These are phyloP conservation scores for Phaeosphaeria sp. DNA, from an alignment of 2,329 filamentous ascomycete species.

Conservation along the genomic window DNA sequence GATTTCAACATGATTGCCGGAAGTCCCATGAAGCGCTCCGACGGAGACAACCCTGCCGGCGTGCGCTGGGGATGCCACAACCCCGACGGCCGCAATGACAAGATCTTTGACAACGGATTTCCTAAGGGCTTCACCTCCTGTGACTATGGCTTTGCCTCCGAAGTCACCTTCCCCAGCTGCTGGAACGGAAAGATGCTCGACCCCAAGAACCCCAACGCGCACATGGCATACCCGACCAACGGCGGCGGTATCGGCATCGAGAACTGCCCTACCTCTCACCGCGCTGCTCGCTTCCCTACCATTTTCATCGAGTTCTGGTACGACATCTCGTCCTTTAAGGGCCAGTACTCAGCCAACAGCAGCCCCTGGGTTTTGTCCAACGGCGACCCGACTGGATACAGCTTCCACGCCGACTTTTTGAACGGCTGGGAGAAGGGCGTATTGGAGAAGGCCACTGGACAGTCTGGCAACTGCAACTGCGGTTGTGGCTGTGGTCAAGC, in stretches of 20 bases:
- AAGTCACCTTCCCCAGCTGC: conserved; percentile 47
- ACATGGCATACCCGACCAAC: conserved; percentile 50
- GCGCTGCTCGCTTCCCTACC: conserved; percentile 43
- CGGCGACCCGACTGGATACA: conserved; percentile 47
- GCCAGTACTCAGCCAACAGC: conserved; percentile 37
- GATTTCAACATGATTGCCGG: conserved; percentile 48
- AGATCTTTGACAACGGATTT: conserved; percentile 41
- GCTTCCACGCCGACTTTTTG: conserved; percentile 48
- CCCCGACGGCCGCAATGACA: conserved; percentile 27
- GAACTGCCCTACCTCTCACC: conserved; percentile 41
- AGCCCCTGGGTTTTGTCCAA: conserved; percentile 46
- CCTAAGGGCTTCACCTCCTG: conserved; percentile 48
- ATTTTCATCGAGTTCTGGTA: conserved; percentile 52
- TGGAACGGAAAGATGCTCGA: conserved; percentile 47
- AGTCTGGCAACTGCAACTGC: conserved; percentile 45
- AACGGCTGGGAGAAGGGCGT: conserved; percentile 49
- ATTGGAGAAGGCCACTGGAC: conserved; percentile 42
- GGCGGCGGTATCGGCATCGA: conserved; percentile 35
- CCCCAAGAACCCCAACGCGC: conserved; percentile 38
- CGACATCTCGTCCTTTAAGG: conserved; percentile 42
- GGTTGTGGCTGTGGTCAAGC: conserved; percentile 45
- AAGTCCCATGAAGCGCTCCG: conserved; percentile 36
- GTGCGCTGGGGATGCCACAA: conserved; percentile 44
- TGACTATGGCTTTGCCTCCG: conserved; percentile 42
- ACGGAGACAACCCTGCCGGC: conserved; percentile 37